Evolutionary conservation across 2,329 filamentous ascomycete genomes (phyloP).

Genomic region (Exophiala calicioides): DNA sequence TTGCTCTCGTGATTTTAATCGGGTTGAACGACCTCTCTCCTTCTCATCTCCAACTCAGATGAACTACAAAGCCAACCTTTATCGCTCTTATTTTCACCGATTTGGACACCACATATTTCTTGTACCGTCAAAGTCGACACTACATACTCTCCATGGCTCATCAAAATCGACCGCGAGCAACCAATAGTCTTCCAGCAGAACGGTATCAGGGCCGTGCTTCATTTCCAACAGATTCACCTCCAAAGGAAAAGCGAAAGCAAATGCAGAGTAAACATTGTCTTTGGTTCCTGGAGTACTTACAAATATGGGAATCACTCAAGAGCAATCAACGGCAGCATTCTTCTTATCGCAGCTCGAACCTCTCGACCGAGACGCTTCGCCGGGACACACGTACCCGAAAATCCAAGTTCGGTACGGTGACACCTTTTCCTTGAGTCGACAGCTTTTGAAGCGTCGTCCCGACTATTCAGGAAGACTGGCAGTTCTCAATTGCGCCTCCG

Average conservation of each 20-base stretch:
- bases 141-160: no score
- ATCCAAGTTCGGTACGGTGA: slow-evolving; percentile 14
- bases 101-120: no score
- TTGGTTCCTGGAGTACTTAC: not conserved
- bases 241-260: slow-evolving; percentile 6
- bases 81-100: no score
- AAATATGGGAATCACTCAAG: slow-evolving; percentile 4
- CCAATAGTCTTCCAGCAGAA: slow-evolving; percentile 10
- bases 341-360: slow-evolving; percentile 10
- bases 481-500: slow-evolving; percentile 15
- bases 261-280: slow-evolving; percentile 10
- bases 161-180: slow-evolving; percentile 5
- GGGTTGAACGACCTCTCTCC: no score
- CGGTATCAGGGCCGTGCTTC: slow-evolving; percentile 17
- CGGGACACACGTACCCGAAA: not conserved
- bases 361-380: slow-evolving; percentile 2
- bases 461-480: slow-evolving; percentile 10
- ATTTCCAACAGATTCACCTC: slow-evolving; percentile 3
- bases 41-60: no score
- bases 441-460: slow-evolving; percentile 7
- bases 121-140: no score
- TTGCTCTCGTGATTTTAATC: no score
- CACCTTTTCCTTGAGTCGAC: slow-evolving; percentile 8
- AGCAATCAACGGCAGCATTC: slow-evolving; percentile 8
- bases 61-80: no score